phyloP scores from a whole-genome alignment of 179 eudicot species.

The Beta lomatogona region DNA sequence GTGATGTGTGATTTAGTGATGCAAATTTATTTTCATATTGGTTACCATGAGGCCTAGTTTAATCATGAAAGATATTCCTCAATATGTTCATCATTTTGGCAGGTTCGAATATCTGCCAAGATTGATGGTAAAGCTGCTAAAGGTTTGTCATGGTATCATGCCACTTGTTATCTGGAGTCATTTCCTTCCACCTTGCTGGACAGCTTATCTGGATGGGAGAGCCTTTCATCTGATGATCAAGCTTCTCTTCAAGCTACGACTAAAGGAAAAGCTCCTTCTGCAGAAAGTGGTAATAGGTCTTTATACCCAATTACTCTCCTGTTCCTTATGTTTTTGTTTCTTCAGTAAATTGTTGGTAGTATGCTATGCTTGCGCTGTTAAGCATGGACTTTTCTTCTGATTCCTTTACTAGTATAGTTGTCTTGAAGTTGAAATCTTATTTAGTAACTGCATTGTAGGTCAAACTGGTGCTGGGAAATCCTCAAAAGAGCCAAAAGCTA shows the following conservation, averaged over 20 bases:
- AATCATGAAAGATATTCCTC: background rate
- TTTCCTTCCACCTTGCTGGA: conserved; percentile 55
- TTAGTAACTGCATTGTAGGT: conserved; percentile 34
- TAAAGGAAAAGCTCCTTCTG: conserved; percentile 57
- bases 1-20: background rate
- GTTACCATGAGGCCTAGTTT: background rate
- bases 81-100: conserved; percentile 10
- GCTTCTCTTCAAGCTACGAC: too few species aligned
- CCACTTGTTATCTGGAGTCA: conserved; percentile 65
- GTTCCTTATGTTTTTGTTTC: background rate
- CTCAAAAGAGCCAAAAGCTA: conserved; percentile 37
- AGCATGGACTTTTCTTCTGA: conserved; percentile 6
- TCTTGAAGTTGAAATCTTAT: background rate
- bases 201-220: conserved; percentile 75
- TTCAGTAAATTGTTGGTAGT: background rate
- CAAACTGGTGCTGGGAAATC: conserved; percentile 34
- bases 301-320: background rate
- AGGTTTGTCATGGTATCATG: conserved; percentile 90
- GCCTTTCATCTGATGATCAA: conserved; percentile 69
- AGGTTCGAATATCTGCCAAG: conserved; percentile 89
- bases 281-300: conserved; percentile 36
- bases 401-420: background rate
- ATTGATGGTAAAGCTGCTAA: conserved; percentile 71
- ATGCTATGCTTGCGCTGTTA: background rate
- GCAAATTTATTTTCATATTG: background rate